Evolutionary conservation across 1,284 basidiomycete species (phyloP).

Genomic region (Serendipita sp.): DNA sequence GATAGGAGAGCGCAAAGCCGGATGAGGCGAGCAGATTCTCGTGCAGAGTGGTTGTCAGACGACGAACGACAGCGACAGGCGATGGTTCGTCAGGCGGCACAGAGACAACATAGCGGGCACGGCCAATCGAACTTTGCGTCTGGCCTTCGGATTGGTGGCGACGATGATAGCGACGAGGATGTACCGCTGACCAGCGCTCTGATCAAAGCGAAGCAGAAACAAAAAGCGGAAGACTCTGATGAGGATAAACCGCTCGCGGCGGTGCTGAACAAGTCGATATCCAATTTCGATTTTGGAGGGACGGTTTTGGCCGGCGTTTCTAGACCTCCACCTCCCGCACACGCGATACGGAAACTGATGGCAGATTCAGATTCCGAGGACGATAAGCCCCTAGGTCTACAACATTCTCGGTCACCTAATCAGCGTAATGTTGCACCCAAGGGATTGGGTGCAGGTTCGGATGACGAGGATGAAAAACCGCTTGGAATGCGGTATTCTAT

Average conservation of each 20-base stretch:
- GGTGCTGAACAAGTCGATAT: conserved; percentile 40
- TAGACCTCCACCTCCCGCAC: conserved; percentile 13
- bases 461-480: conserved; percentile 13
- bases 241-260: conserved; percentile 50
- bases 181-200: conserved; percentile 14
- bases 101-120: no score
- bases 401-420: conserved; percentile 21
- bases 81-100: conserved; percentile 12
- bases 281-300: conserved; percentile 31
- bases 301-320: conserved; percentile 18
- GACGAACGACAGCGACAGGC: conserved; percentile 11
- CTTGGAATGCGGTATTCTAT: conserved; percentile 11
- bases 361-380: conserved; percentile 26
- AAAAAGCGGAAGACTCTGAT: conserved; percentile 14
- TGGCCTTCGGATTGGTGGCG: not conserved
- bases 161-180: conserved; percentile 44
- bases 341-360: conserved; percentile 14
- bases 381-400: conserved; percentile 45
- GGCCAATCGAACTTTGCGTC: conserved; percentile 11
- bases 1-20: conserved; percentile 44
- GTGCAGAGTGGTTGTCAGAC: conserved; percentile 12
- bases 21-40: conserved; percentile 11
- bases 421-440: conserved; percentile 1
- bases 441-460: not conserved
- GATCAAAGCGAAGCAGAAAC: not conserved